Percentiles rank a stretch among this genome's conserved stretches.
Evolutionary conservation across 306 rosid genomes (phyloP).

Genomic region (Malus domestica): DNA sequence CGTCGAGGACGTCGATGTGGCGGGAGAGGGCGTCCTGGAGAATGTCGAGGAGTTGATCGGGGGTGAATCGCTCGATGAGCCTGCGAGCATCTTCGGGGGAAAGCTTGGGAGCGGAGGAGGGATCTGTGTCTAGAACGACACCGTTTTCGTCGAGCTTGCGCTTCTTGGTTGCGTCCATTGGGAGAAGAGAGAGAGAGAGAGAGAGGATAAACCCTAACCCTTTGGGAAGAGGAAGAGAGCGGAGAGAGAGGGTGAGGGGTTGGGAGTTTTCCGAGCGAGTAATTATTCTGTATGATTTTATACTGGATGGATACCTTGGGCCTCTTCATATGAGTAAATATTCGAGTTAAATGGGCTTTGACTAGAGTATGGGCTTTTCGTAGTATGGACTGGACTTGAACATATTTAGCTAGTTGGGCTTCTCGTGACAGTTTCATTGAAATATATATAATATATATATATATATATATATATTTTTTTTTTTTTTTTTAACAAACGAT

Average conservation of each 20-base stretch:
- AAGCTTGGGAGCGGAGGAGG: conserved; percentile 16
- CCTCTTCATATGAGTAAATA: too few relatives aligned
- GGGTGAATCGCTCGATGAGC: conserved; percentile 64
- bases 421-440: too few relatives aligned
- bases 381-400: too few relatives aligned
- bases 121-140: conserved; percentile 9
- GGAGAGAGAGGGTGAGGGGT: neutral
- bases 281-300: neutral
- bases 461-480: too few relatives aligned
- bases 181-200: neutral
- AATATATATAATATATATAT: too few relatives aligned
- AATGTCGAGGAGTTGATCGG: conserved; percentile 66
- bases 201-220: conserved; percentile 52
- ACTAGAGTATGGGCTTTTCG: too few relatives aligned
- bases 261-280: neutral
- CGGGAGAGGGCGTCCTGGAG: conserved; percentile 64
- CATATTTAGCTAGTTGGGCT: too few relatives aligned
- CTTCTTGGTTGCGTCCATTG: conserved; percentile 76
- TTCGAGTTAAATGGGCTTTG: too few relatives aligned
- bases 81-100: conserved; percentile 65
- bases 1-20: conserved; percentile 69
- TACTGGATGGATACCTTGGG: too few relatives aligned
- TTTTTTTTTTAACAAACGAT: too few relatives aligned
- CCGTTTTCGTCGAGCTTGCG: conserved; percentile 90
- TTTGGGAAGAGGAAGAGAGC: neutral